These are phyloP conservation scores for Pythium rishiriense DNA, from an alignment of 352 stramenopile species.

Conservation along the genomic window DNA sequence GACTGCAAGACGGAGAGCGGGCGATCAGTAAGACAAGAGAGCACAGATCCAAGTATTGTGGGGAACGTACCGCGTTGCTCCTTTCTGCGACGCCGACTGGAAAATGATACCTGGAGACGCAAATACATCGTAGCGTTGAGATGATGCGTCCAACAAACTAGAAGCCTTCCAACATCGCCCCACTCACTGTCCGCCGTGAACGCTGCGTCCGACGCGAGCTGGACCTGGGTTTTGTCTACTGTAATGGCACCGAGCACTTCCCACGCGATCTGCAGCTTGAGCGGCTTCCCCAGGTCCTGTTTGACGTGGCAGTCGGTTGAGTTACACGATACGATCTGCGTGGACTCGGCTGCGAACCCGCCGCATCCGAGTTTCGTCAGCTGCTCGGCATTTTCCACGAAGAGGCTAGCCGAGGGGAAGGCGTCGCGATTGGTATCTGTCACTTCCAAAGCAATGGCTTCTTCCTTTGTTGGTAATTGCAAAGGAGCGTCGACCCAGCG, in stretches of 20 bases:
- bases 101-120: constrained; percentile 41
- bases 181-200: constrained; percentile 40
- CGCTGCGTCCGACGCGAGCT: constrained; percentile 51
- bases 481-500: constrained; percentile 57
- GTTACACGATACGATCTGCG: constrained; percentile 52
- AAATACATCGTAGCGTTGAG: not conserved
- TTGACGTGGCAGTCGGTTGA: constrained; percentile 40
- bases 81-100: constrained; percentile 41
- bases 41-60: not conserved
- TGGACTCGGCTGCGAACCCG: constrained; percentile 33
- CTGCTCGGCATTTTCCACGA: constrained; percentile 38
- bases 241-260: constrained; percentile 77
- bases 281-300: constrained; percentile 21
- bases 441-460: not conserved
- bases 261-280: constrained; percentile 74
- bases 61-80: constrained; percentile 43
- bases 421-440: constrained; percentile 3
- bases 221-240: constrained; percentile 70
- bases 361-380: constrained; percentile 60
- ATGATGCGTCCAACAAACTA: too few species aligned
- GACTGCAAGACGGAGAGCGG: constrained; percentile 25
- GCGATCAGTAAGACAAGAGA: not conserved
- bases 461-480: constrained; percentile 1
- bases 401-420: constrained; percentile 54
- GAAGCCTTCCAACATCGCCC: too few species aligned